Evolutionary conservation across 2,329 filamentous ascomycete species (phyloP).

Genomic region (Fusarium napiforme): DNA sequence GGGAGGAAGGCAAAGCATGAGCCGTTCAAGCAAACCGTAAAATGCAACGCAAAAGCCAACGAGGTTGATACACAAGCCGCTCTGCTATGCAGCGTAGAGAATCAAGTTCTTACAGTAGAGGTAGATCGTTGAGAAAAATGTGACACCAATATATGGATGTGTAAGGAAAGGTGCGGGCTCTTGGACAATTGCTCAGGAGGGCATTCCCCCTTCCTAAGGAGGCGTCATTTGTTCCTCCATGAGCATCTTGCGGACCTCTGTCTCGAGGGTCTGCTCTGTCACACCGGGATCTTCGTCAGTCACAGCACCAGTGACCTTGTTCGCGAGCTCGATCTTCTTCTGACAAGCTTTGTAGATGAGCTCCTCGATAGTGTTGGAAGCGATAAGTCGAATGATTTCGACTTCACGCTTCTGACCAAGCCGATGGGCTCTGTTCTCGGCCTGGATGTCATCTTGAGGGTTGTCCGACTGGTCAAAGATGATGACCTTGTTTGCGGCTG

Average conservation of each 20-base stretch:
- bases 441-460: conserved; percentile 97
- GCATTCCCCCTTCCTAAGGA: conserved; percentile 45
- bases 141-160: not conserved
- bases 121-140: conserved; percentile 2
- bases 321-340: conserved; percentile 90
- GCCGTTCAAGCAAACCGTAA: not conserved
- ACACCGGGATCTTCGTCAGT: conserved; percentile 46
- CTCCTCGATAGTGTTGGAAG: conserved; percentile 86
- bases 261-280: conserved; percentile 53
- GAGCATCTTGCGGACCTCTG: conserved; percentile 58
- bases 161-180: not conserved
- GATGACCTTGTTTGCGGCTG: conserved; percentile 95
- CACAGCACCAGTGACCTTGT: conserved; percentile 61
- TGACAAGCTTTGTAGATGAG: conserved; percentile 91
- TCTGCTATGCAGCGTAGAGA: conserved; percentile 30
- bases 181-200: conserved; percentile 5
- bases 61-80: conserved; percentile 22
- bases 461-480: conserved; percentile 99
- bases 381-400: conserved; percentile 88
- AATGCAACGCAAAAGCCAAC: conserved; percentile 18
- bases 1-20: not conserved
- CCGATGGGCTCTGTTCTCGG: conserved; percentile 94
- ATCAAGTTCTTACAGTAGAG: conserved; percentile 7
- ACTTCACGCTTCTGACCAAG: conserved; percentile 92
- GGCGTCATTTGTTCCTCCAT: conserved; percentile 54